Conservation (phyloP, 495 filamentous ascomycete species). For the Podospora anserina region DNA sequence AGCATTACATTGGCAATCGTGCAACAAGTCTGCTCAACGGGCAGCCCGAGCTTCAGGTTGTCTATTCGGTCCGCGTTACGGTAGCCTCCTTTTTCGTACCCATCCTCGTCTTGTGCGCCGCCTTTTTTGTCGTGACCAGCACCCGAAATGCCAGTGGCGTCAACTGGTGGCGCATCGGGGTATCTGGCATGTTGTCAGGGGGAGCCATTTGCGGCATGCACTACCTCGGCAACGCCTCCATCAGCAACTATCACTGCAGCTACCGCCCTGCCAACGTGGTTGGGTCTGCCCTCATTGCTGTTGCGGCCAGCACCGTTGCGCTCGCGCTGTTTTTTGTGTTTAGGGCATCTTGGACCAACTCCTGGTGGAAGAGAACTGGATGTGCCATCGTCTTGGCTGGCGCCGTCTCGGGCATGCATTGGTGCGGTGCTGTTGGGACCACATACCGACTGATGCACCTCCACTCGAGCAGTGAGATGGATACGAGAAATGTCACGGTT, state of each 20-base stretch:
- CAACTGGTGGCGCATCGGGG: constrained; percentile 54
- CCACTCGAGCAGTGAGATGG: constrained; percentile 29
- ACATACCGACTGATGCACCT: constrained; percentile 50
- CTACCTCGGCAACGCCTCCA: constrained; percentile 80
- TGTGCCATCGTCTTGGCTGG: constrained; percentile 65
- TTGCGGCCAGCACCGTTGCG: constrained; percentile 63
- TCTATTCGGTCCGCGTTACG: constrained; percentile 70
- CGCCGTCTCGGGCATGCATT: constrained; percentile 86
- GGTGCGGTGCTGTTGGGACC: constrained; percentile 74
- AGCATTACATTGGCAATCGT: constrained; percentile 80
- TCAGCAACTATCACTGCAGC: constrained; percentile 66
- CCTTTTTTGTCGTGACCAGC: constrained; percentile 68
- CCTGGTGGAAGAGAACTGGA: constrained; percentile 66
- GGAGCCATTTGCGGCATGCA: constrained; percentile 83
- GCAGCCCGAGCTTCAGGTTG: constrained; percentile 59
- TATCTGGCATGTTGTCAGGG: constrained; percentile 66
- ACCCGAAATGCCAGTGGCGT: constrained; percentile 56
- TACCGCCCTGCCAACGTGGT: constrained; percentile 59
- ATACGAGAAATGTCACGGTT: constrained; percentile 56
- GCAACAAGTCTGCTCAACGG: constrained; percentile 68
- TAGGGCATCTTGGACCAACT: constrained; percentile 72
- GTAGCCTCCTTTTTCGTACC: constrained; percentile 78
- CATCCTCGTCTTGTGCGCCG: constrained; percentile 65
- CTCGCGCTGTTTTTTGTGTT: constrained; percentile 75
- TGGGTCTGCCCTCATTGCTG: constrained; percentile 68